These are phyloP conservation scores for Pleurotus salmoneostramineus DNA, from an alignment of 768 basidiomycete species.

Conservation along the genomic window DNA sequence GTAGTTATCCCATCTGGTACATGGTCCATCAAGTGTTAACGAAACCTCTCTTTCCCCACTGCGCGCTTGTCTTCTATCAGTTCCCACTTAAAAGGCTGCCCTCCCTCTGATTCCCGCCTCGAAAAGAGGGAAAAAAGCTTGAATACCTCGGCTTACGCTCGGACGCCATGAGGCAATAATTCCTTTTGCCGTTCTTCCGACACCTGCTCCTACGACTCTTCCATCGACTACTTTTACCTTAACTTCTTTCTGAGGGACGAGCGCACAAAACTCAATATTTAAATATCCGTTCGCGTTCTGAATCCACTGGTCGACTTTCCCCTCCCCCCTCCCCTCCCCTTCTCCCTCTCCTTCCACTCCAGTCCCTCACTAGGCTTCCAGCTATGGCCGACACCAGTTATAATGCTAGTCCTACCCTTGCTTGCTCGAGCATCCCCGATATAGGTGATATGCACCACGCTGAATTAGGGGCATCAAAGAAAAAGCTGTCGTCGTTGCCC, in stretches of 20 bases:
- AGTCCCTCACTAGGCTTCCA: background rate
- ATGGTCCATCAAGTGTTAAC: background rate
- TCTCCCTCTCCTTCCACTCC: background rate
- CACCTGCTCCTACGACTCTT: background rate
- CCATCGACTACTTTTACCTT: slow-evolving; percentile 2
- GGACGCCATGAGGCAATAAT: slow-evolving; percentile 7
- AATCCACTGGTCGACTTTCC: too few relatives aligned
- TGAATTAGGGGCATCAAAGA: background rate
- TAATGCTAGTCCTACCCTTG: slow-evolving; percentile 3
- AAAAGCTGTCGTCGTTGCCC: background rate
- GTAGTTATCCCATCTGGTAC: background rate
- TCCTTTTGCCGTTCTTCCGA: background rate
- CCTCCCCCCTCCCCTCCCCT: too few relatives aligned
- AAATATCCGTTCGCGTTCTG: background rate
- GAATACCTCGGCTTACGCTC: background rate
- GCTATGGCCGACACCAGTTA: slow-evolving; percentile 3
- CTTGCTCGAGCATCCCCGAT: slow-evolving; percentile 3
- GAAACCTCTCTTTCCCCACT: background rate
- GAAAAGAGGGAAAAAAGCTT: background rate
- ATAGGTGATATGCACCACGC: background rate
- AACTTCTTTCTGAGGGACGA: background rate
- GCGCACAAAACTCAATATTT: background rate
- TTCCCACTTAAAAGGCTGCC: background rate
- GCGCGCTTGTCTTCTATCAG: background rate
- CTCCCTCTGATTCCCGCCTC: background rate